Evolutionary conservation across 106 monocot species (phyloP), one percentile per base, ranked within the genome.

Genomic region (Dactylorhiza incarnata): DNA sequence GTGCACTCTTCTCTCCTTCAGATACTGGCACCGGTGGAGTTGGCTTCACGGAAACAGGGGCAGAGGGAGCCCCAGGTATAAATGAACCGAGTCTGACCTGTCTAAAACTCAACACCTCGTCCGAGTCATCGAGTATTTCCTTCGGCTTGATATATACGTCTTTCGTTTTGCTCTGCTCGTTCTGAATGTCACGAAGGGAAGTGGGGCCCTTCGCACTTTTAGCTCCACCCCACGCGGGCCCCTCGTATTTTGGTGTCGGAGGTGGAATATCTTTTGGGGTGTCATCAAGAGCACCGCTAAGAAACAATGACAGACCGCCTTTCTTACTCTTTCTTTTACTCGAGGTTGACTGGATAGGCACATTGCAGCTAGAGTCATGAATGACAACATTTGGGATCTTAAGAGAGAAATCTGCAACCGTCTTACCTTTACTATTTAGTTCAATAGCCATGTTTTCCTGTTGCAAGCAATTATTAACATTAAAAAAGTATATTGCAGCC

Each of bases 221-320:
- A 45, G 75, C 83, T 25, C 91, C 99, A 76, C 94, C 94, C 94
- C 99, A 99, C 12, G 90, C 99, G 9, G 99, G 99, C 7, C 89
- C 91, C 79, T 99, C 99, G 74, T 48, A 85, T 79, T 94, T 99
- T 11, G 88, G 94, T 20, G 83, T 76, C 4, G 85, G 82, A 43
- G 88, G 88, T 78, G 84, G 89, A 13, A 50, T 76, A 45, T 77
- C 86, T 43, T 83, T 86, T 63, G 83, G 84, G 63, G 50, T 73
- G 66, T 90, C 91, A 79, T 99, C 99, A 55, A 99, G 83, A 85
- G 89, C 94, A 83, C 99, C 99, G 76, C 89, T 94, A 56, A 99
- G 82, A 84, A 99, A 99, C 86, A 99, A 76, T 43, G 94, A 99
- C 25, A 99, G 74, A 29, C 99, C 94, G 72, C 94, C 99, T 86